phyloP scores from a whole-genome alignment of 1,284 basidiomycete genomes.

The Cerrena zonata region DNA sequence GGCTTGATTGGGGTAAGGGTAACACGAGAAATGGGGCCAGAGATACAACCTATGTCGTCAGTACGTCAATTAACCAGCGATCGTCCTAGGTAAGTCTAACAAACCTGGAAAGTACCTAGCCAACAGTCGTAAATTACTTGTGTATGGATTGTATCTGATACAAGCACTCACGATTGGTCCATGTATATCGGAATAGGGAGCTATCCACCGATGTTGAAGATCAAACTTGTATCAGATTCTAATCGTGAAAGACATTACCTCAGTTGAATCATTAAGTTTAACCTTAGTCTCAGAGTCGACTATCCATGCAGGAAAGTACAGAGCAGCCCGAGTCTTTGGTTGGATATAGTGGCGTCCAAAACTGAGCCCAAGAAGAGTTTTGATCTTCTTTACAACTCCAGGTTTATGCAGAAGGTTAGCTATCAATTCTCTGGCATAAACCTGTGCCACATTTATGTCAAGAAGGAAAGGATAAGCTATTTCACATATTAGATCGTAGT shows the following conservation, averaged over 20 bases:
- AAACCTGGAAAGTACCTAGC: slow-evolving; percentile 2
- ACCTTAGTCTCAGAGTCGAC: slow-evolving; percentile 48
- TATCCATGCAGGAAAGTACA: slow-evolving; percentile 61
- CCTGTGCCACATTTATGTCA: slow-evolving; percentile 28
- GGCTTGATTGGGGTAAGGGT: slow-evolving; percentile 20
- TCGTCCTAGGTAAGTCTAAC: background rate
- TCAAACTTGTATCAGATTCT: slow-evolving; percentile 1
- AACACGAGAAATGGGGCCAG: slow-evolving; percentile 27
- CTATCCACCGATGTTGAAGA: slow-evolving; percentile 5
- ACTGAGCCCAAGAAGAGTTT: slow-evolving; percentile 24
- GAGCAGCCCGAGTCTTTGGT: slow-evolving; percentile 33
- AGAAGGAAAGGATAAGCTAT: slow-evolving; percentile 36
- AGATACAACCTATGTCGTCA: slow-evolving; percentile 20
- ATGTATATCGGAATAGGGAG: slow-evolving; percentile 6
- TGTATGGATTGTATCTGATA: background rate
- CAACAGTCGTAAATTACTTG: background rate
- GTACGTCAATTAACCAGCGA: background rate
- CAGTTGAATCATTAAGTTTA: slow-evolving; percentile 18
- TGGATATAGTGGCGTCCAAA: slow-evolving; percentile 21
- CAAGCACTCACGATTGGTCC: slow-evolving; percentile 13
- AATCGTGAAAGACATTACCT: slow-evolving; percentile 11
- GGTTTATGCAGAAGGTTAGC: slow-evolving; percentile 19
- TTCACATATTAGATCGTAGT: too few species aligned
- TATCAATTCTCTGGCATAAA: slow-evolving; percentile 20
- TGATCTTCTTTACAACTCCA: slow-evolving; percentile 20